These are phyloP conservation scores for Lipomyces yarrowii DNA, from an alignment of 1,139 yeast species.

Conservation along the genomic window DNA sequence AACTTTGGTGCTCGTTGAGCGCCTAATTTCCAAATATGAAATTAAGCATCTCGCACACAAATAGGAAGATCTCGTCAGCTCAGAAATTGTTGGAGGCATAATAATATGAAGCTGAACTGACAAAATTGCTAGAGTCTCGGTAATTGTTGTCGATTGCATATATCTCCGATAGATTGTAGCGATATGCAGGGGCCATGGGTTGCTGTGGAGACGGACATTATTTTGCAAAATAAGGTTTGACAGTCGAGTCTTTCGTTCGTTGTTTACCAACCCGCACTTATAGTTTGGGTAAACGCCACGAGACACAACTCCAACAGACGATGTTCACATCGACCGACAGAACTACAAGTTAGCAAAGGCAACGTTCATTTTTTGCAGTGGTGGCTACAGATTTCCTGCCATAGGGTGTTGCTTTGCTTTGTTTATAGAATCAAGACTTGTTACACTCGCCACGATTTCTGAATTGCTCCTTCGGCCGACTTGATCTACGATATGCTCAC, in stretches of 20 bases:
- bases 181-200: conserved; percentile 13
- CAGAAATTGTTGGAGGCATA: too few species aligned
- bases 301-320: neutral
- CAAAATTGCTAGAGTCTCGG: too few species aligned
- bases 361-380: neutral
- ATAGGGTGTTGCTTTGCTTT: neutral
- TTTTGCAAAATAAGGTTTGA: conserved; percentile 9
- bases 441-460: neutral
- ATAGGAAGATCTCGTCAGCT: too few species aligned
- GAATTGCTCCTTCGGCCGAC: neutral
- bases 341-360: neutral
- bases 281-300: neutral
- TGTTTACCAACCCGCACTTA: conserved; percentile 6
- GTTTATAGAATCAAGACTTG: neutral
- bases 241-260: neutral
- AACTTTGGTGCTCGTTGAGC: too few species aligned
- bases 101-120: too few species aligned
- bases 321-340: neutral
- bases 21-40: too few species aligned
- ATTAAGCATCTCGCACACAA: too few species aligned
- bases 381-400: neutral
- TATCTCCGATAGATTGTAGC: neutral
- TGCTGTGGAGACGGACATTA: conserved; percentile 14
- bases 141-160: too few species aligned
- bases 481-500: neutral